Conservation (phyloP, 345 rosid genomes). For the Arabidopsis thaliana region TAIR10.1 NC_003075.7:12858001-12858500, state of each 20-base stretch:
- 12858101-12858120: background rate
- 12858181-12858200: conserved; percentile 9
- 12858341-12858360: too few relatives aligned
- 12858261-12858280: conserved; percentile 24
- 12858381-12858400: too few relatives aligned
- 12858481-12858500: conserved; percentile 23
- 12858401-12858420: too few relatives aligned
- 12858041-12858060: background rate
- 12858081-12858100: background rate
- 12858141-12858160: conserved; percentile 21
- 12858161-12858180: conserved; percentile 7
- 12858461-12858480: conserved; percentile 28
- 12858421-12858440: too few relatives aligned
- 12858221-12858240: background rate
- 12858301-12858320: too few relatives aligned
- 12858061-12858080: conserved; percentile 8
- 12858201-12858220: conserved; percentile 26
- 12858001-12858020: background rate
- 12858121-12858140: background rate
- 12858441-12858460: conserved; percentile 18
- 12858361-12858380: too few relatives aligned
- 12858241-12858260: conserved; percentile 1
- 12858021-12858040: background rate
- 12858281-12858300: conserved; percentile 17
- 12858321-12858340: too few relatives aligned